Evolutionary conservation across 106 monocot genomes (phyloP), one percentile per base, ranked within the genome.

Genomic region (Platanthera guangdongensis): DNA sequence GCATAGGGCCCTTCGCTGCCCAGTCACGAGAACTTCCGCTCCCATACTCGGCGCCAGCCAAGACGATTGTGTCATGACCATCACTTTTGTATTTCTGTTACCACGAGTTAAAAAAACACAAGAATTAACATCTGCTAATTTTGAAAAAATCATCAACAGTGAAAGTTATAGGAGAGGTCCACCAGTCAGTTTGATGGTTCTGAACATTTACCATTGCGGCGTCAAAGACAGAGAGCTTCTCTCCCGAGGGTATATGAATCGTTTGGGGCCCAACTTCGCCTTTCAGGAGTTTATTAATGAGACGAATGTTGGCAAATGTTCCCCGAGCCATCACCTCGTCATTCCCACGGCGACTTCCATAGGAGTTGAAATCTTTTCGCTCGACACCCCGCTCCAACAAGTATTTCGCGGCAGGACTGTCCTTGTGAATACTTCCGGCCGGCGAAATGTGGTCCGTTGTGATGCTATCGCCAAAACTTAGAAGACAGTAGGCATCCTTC

Each of bases 401-500:
- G 71, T 74, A 95, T 77, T 81, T 90, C 15, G 95, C 95, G 47
- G 95, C 88, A 74, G 90, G 90, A 78, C 95, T 93, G 51, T 93
- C 95, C 67, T 90, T 90, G 77, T 95, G 90, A 57, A 95, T 88
- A 74, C 81, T 93, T 50, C 95, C 90, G 70, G 95, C 95, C 72
- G 95, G 95, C n/a, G 95, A 96, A 70, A 96, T 93, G 84, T 96
- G 95, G 78, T 96, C 95, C 15, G 95, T 93, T 18, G 90, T 93
- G 63, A 92, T 90, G 70, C 90, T 95, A 57, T 95, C 95, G 13
- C 92, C 95, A 16, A 70, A 70, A n/a, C 47, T 70, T 70, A 70
- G 48, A 13, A 70, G 47, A 70, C 70, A 70, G 89, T 52, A 90
- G 51, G 95, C 95, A 73, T 92, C 80, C 78, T 88, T 92, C 55